phyloP scores from a whole-genome alignment of 805 yeast genomes.

The Cyberlindnera suaveolens region DNA sequence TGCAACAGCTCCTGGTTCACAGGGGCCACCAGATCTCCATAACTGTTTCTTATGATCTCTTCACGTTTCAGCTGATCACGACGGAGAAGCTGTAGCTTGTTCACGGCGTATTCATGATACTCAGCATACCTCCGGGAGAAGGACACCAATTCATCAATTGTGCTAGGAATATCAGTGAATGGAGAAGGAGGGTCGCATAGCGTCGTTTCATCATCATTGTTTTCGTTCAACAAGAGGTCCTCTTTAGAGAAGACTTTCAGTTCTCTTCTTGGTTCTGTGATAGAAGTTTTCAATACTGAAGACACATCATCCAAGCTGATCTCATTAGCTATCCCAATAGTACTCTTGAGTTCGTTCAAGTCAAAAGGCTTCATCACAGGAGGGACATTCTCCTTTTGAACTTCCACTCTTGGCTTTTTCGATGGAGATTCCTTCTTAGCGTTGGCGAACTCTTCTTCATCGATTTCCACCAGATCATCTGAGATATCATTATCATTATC shows the following conservation, averaged over 20 bases:
- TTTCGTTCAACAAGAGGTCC: neutral
- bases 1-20: neutral
- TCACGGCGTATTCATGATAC: neutral
- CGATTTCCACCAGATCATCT: slow-evolving; percentile 8
- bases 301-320: too few relatives aligned
- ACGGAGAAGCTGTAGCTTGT: neutral
- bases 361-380: too few relatives aligned
- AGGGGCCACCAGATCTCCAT: neutral
- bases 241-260: neutral
- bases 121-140: neutral
- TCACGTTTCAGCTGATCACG: neutral
- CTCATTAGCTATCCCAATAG: too few relatives aligned
- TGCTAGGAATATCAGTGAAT: neutral
- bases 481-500: neutral
- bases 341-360: too few relatives aligned
- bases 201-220: neutral
- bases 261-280: too few relatives aligned
- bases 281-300: too few relatives aligned
- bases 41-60: neutral
- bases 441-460: slow-evolving; percentile 1
- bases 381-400: neutral
- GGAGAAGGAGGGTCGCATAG: neutral
- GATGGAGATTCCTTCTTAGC: neutral
- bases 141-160: neutral
- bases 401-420: neutral